These are phyloP conservation scores for Neurospora sp. DNA, from an alignment of 495 filamentous ascomycete species.

Conservation along the genomic window DNA sequence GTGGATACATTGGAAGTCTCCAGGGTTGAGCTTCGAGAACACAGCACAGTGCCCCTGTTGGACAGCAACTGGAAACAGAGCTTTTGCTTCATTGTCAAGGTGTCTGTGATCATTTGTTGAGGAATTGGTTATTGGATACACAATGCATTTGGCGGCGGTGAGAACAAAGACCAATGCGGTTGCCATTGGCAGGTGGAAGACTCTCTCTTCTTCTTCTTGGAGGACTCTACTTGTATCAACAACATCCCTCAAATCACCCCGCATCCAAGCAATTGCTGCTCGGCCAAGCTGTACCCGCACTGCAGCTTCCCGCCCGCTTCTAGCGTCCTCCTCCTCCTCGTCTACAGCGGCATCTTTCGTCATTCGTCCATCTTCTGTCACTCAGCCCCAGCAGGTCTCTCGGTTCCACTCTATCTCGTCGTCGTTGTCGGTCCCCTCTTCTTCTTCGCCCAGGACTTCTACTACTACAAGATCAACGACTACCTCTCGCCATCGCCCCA, in stretches of 20 bases:
- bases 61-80: not conserved
- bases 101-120: not conserved
- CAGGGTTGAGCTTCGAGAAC: not conserved
- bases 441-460: not conserved
- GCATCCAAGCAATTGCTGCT: not conserved
- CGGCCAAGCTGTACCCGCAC: not conserved
- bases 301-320: not conserved
- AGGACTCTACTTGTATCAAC: not conserved
- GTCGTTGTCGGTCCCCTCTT: not conserved
- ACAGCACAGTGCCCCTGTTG: not conserved
- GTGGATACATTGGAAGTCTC: not conserved
- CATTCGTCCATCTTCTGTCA: not conserved
- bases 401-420: not conserved
- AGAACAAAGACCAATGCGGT: not conserved
- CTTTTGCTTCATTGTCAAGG: not conserved
- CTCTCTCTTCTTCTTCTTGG: not conserved
- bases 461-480: not conserved
- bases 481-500: not conserved
- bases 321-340: slow-evolving; percentile 1
- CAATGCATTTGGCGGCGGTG: not conserved
- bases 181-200: not conserved
- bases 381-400: not conserved
- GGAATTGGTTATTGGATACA: not conserved
- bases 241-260: not conserved
- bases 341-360: slow-evolving; percentile 5